A percentile compares a stretch with the other conserved stretches of the same genome.
These are phyloP conservation scores for Lobulomyces angularis DNA, from an alignment of 192 early-diverging fungal genomes.

Conservation along the genomic window DNA sequence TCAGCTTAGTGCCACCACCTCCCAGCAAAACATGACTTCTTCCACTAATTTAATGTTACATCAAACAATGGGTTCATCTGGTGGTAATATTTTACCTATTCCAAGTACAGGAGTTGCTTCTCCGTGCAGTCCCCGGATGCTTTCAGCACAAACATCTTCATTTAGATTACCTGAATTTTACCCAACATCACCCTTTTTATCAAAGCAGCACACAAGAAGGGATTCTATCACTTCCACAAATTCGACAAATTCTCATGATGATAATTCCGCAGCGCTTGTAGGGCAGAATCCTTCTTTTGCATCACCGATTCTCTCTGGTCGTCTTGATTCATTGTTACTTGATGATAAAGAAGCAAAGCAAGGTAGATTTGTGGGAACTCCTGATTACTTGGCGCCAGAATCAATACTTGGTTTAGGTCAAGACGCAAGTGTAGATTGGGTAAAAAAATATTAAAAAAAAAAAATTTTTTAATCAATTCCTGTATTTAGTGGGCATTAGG, in stretches of 20 bases:
- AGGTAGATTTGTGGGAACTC: constrained; percentile 65
- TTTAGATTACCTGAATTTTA: too few relatives aligned
- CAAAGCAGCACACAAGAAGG: too few relatives aligned
- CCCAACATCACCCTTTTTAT: too few relatives aligned
- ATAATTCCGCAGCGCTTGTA: neutral
- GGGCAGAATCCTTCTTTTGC: constrained; percentile 9
- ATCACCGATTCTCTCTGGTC: constrained; percentile 20
- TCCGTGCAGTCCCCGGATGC: too few relatives aligned
- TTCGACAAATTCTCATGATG: constrained; percentile 15
- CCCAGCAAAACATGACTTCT: too few relatives aligned
- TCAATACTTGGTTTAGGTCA: constrained; percentile 73
- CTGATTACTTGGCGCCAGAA: constrained; percentile 80
- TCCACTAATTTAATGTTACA: too few relatives aligned
- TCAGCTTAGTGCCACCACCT: too few relatives aligned
- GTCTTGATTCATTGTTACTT: constrained; percentile 29
- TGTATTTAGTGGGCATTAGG: constrained; percentile 67
- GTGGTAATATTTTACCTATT: too few relatives aligned
- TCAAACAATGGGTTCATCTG: too few relatives aligned
- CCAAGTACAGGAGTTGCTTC: too few relatives aligned
- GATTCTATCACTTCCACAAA: constrained; percentile 20
- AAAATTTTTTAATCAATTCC: constrained; percentile 8
- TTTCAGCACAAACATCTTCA: too few relatives aligned
- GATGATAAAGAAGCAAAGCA: constrained; percentile 28
- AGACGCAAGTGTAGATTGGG: constrained; percentile 79
- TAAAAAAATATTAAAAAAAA: constrained; percentile 17